A percentile compares a stretch with the other conserved stretches of the same genome.
Evolutionary conservation across 2,329 filamentous ascomycete species (phyloP).

Genomic region (Paracorniculantispora psalliotae): DNA sequence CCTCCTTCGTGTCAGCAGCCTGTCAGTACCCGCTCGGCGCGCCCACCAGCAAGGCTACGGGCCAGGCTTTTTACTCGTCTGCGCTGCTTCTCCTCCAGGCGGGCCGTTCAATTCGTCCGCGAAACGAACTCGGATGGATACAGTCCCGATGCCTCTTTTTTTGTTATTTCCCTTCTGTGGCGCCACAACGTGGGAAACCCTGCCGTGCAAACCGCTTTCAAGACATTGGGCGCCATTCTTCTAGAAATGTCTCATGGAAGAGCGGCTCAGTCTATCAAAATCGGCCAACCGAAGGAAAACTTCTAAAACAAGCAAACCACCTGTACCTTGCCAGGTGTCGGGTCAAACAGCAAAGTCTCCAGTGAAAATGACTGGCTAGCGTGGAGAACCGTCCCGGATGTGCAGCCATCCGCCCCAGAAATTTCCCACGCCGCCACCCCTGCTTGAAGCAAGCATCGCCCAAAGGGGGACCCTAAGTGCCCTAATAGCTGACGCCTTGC

Average conservation of each 20-base stretch:
- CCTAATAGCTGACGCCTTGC: background rate
- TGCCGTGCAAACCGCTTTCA: no score
- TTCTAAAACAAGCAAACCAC: background rate
- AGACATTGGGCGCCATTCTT: background rate
- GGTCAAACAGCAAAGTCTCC: background rate
- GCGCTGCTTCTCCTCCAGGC: background rate
- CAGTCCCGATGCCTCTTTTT: background rate
- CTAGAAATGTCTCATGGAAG: constrained; percentile 3
- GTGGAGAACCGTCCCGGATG: background rate
- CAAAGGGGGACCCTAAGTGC: background rate
- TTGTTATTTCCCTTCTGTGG: background rate
- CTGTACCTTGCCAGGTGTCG: background rate
- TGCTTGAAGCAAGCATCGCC: background rate
- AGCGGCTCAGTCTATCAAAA: background rate
- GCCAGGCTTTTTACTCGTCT: background rate
- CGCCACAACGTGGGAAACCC: background rate
- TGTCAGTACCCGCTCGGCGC: no score
- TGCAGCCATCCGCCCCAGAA: background rate
- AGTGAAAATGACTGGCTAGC: background rate
- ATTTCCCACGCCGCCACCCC: background rate
- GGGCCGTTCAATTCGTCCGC: constrained; percentile 1
- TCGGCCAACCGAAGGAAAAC: background rate
- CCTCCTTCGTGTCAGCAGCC: background rate
- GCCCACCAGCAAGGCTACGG: background rate
- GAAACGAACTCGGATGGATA: background rate